Base-by-base conservation (phyloP, 306 rosid species). In the Canavalia ensiformis region DNA sequence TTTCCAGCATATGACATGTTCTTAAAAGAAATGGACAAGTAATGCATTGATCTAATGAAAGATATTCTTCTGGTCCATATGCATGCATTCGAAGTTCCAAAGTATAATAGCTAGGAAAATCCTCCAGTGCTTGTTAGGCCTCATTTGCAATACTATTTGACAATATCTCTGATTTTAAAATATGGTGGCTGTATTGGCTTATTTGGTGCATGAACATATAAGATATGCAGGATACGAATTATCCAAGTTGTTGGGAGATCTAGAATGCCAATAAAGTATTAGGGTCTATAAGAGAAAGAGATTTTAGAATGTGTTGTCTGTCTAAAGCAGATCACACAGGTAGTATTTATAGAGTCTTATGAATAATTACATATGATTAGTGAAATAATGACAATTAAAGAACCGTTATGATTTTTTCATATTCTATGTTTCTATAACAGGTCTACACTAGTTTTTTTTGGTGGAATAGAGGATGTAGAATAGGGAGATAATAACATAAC, bases 1-100 rank as follows among this genome's bases (percentile, higher is more conserved):
- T 93, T 86, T 82, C 99, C 99, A 28, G 93, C 97, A 18, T 93
- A 91, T 4, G 91, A 90, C 86, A 68, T 87, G 85, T 89, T 84
- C 86, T 79, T 93, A 33, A 93, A 88, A 85, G 98, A 93, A 84
- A 86, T 90, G 30, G 85, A 84, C 86, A 90, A 86, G 99, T 93
- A 85, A 90, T 80, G 29, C 46, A 13, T 63, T 68, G 37, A 42
- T 57, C 82, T 54, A 72, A 65, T 51, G 29, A 28, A 28, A 60
- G 29, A 7, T 67, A 2, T 54, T 62, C 74, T 70, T 75, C 63
- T 58, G 25, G 2, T 62, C 10, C 42, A 7, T 39, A 63, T 58
- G 30, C 81, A 64, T 57, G 81, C 51, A 30, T 71, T 55, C 41
- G 34, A 47, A 51, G 56, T 84, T 74, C 56, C 30, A 37, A 76